Evolutionary conservation across 768 basidiomycete genomes (phyloP).

Genomic region (Tricholomella constricta): DNA sequence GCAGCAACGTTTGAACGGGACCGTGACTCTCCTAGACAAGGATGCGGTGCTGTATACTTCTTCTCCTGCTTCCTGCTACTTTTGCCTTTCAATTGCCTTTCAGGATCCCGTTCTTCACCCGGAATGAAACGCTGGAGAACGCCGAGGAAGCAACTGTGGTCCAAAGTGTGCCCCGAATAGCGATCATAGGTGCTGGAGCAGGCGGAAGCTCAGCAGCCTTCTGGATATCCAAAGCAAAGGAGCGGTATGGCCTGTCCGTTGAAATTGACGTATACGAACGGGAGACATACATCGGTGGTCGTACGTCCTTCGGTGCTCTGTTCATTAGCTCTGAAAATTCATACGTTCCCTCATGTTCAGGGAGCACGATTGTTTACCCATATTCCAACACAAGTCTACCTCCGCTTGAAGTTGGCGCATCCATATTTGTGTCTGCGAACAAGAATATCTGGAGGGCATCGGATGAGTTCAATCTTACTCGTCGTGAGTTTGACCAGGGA

Average conservation of each 20-base stretch:
- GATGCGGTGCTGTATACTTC: constrained; percentile 23
- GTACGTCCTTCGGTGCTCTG: constrained; percentile 49
- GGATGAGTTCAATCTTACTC: constrained; percentile 75
- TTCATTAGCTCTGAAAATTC: constrained; percentile 1
- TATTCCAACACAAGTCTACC: constrained; percentile 59
- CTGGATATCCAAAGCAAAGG: constrained; percentile 80
- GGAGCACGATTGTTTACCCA: constrained; percentile 78
- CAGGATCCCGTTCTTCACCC: constrained; percentile 55
- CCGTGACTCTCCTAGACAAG: too few species aligned
- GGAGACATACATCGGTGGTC: constrained; percentile 75
- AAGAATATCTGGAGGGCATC: constrained; percentile 72
- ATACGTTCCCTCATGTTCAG: constrained; percentile 38
- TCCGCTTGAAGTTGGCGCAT: constrained; percentile 82
- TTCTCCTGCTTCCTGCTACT: constrained; percentile 34
- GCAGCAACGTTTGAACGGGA: neutral
- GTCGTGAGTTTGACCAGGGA: constrained; percentile 46
- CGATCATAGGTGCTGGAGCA: constrained; percentile 90
- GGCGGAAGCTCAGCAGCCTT: constrained; percentile 83
- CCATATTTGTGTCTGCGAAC: constrained; percentile 83
- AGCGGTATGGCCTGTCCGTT: constrained; percentile 66
- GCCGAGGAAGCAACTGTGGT: constrained; percentile 15
- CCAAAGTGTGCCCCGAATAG: constrained; percentile 56
- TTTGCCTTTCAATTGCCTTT: constrained; percentile 55
- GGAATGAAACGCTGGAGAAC: constrained; percentile 23
- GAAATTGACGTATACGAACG: constrained; percentile 87